phyloP scores from a whole-genome alignment of 305 asterid species.

The Andrographis paniculata region DNA sequence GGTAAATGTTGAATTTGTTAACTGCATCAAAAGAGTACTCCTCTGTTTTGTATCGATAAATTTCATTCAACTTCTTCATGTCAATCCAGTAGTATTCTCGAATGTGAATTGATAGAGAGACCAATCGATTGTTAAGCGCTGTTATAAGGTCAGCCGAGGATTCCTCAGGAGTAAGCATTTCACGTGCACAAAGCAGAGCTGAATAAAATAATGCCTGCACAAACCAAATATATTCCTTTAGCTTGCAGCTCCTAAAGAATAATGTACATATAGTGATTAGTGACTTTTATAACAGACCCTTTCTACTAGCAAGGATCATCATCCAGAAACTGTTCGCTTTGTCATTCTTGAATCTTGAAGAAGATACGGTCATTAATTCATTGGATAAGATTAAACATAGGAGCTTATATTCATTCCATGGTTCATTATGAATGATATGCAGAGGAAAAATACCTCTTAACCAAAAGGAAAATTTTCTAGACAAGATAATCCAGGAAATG shows the following conservation, averaged over 20 bases:
- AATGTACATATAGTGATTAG: background rate
- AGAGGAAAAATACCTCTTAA: slow-evolving; percentile 5
- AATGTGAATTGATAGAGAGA: slow-evolving; percentile 83
- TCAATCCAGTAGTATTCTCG: slow-evolving; percentile 93
- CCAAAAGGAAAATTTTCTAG: background rate
- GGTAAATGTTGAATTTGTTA: slow-evolving; percentile 92
- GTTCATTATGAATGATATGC: slow-evolving; percentile 2
- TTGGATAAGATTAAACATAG: too few species aligned
- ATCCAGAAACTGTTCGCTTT: too few species aligned
- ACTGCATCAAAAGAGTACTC: slow-evolving; percentile 93
- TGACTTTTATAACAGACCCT: too few species aligned
- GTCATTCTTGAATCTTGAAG: slow-evolving; percentile 7
- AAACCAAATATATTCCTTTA: slow-evolving; percentile 14
- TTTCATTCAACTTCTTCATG: slow-evolving; percentile 73
- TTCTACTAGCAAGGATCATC: too few species aligned
- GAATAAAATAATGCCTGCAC: slow-evolving; percentile 83
- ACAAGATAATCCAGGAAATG: background rate
- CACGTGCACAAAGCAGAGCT: slow-evolving; percentile 81
- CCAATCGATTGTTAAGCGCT: slow-evolving; percentile 72
- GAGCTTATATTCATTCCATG: background rate
- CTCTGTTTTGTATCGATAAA: slow-evolving; percentile 87
- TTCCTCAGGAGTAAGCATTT: slow-evolving; percentile 85
- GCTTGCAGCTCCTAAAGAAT: slow-evolving; percentile 1
- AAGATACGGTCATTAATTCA: too few species aligned
- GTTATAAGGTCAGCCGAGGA: slow-evolving; percentile 60